Percentiles rank a stretch among this genome's conserved stretches.
Evolutionary conservation across 2,329 filamentous ascomycete genomes (phyloP).

Genomic region (Blumeria hordei): DNA sequence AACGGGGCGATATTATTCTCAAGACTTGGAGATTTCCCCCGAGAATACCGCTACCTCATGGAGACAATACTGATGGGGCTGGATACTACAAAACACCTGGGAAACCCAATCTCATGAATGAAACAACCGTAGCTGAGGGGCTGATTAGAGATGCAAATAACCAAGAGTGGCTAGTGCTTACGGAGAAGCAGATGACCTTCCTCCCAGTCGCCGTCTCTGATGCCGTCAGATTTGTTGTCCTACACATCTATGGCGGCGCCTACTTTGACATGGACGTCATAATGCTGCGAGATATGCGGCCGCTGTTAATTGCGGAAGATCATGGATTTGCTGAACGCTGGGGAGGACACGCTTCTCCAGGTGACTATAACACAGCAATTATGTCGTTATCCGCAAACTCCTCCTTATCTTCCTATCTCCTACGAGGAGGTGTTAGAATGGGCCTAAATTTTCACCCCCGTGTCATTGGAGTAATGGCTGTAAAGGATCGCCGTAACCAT

Average conservation of each 20-base stretch:
- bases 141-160: conserved; percentile 23
- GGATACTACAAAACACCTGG: conserved; percentile 24
- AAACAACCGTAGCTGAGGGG: conserved; percentile 23
- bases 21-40: conserved; percentile 28
- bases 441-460: conserved; percentile 31
- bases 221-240: conserved; percentile 27
- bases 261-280: conserved; percentile 32
- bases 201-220: conserved; percentile 32
- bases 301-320: conserved; percentile 22
- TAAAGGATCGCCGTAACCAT: conserved; percentile 27
- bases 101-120: conserved; percentile 16
- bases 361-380: conserved; percentile 32
- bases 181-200: conserved; percentile 30
- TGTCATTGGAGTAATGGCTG: conserved; percentile 29
- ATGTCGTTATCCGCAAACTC: conserved; percentile 31
- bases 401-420: conserved; percentile 26
- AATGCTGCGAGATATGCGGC: conserved; percentile 29
- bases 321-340: conserved; percentile 30
- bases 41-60: conserved; percentile 24
- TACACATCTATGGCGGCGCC: conserved; percentile 27
- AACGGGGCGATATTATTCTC: conserved; percentile 26
- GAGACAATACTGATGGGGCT: conserved; percentile 23
- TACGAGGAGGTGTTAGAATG: conserved; percentile 30
- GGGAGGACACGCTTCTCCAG: conserved; percentile 25
- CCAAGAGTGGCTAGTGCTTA: conserved; percentile 27